Evolutionary conservation across 306 rosid genomes (phyloP).

Genomic region (Hippophae rhamnoides): DNA sequence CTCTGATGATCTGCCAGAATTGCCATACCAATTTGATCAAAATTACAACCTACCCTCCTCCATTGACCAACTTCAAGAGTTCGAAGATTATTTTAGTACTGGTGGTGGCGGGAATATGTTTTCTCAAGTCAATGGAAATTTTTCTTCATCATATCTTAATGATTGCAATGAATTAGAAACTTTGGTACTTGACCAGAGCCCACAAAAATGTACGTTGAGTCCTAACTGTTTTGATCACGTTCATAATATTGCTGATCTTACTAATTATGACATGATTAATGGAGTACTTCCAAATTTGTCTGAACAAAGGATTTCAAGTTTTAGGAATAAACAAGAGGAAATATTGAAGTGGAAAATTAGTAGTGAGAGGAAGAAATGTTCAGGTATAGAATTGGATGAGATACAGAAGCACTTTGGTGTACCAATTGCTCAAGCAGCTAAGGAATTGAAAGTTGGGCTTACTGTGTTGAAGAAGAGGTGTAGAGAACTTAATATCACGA

Average conservation of each 20-base stretch:
- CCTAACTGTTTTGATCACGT: neutral
- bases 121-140: conserved; percentile 2
- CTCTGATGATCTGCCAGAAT: conserved; percentile 6
- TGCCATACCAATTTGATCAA: conserved; percentile 12
- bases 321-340: conserved; percentile 11
- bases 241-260: neutral
- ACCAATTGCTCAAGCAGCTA: conserved; percentile 62
- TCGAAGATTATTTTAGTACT: conserved; percentile 24
- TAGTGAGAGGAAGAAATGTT: conserved; percentile 2
- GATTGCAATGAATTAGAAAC: conserved; percentile 8
- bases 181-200: conserved; percentile 20
- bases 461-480: conserved; percentile 69
- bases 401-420: conserved; percentile 45
- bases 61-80: conserved; percentile 18
- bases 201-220: conserved; percentile 7
- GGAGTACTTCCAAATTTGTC: neutral
- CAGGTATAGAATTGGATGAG: conserved; percentile 26
- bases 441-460: conserved; percentile 54
- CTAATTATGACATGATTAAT: conserved; percentile 11
- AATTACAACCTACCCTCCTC: conserved; percentile 16
- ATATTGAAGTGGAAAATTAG: neutral
- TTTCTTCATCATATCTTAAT: conserved; percentile 1
- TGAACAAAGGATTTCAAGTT: conserved; percentile 7
- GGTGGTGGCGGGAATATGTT: conserved; percentile 14
- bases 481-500: conserved; percentile 56